Conservation (phyloP, 768 basidiomycete species). For the Suillus bovinus region DNA sequence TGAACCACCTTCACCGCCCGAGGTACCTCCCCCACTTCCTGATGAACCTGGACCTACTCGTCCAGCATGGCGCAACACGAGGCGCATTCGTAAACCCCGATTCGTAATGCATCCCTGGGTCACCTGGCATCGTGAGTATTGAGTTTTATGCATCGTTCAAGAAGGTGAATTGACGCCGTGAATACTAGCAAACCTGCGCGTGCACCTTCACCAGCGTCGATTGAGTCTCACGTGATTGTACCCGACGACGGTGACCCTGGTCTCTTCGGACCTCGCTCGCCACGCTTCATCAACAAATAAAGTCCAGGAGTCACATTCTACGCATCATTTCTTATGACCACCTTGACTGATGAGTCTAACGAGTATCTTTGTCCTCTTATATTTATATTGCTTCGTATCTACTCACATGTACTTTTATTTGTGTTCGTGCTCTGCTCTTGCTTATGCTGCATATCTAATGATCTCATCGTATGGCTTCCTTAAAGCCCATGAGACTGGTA, state of each 20-base stretch:
- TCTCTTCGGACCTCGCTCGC: constrained; percentile 79
- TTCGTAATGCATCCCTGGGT: constrained; percentile 61
- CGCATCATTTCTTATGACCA: not conserved
- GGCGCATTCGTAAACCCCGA: constrained; percentile 45
- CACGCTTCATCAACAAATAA: constrained; percentile 26
- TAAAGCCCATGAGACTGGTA: not conserved
- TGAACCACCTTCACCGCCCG: constrained; percentile 44
- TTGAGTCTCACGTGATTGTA: constrained; percentile 61
- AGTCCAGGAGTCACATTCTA: not conserved
- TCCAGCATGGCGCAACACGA: constrained; percentile 57
- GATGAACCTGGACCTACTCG: constrained; percentile 45
- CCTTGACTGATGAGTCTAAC: constrained; percentile 21
- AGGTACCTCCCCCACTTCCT: constrained; percentile 42
- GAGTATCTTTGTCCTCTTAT: constrained; percentile 22
- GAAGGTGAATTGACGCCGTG: constrained; percentile 5
- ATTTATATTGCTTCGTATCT: constrained; percentile 23
- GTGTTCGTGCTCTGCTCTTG: not conserved
- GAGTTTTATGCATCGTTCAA: constrained; percentile 7
- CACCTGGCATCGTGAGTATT: constrained; percentile 64
- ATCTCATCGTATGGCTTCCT: not conserved
- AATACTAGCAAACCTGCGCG: constrained; percentile 53
- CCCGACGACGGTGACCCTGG: constrained; percentile 62
- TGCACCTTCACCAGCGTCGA: constrained; percentile 58
- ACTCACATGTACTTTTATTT: constrained; percentile 7
- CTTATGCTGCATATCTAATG: not conserved